Base-by-base conservation (phyloP, 179 eudicot species). In the Nepenthes alata region DNA sequence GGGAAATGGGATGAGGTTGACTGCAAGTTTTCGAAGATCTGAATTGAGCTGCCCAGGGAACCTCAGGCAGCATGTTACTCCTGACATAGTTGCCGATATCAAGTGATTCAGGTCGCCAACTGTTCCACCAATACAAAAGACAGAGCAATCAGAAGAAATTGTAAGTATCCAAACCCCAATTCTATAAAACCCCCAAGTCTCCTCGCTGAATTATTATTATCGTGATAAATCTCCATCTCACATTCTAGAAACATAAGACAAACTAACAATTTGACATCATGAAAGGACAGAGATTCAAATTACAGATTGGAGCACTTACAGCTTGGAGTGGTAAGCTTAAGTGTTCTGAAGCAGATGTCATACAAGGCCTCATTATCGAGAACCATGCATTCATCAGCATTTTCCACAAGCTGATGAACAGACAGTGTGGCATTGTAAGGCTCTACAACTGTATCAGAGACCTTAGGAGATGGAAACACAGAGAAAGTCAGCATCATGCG, bases 401-500 rank as follows among this genome's bases (percentile, higher is more conserved):
- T 81, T 70, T 81, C 86, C 5, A 81, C 86, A 0, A 81, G 75
- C 75, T 81, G 86, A 59, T 81, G 86, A 36, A 81, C 86, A 58
- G 86, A 81, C 69, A 81, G 62, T 8, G 86, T 81, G 3, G 86
- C 86, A 65, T 81, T 81, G 60, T 81, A 81, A 35, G 86, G 86
- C 77, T 81, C 86, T 14, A 81, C 86, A 37, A 81, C 86, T 1
- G 86, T 81, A 51, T 81, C 86, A 2, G 86, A 81, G 34, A 81
- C 86, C 75, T 81, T 81, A 0, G 86, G 86, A 34, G 85, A 81
- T 3, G 85, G 85, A n/a, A 81, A 81, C 37, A 81, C 85, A 0
- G 85, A 81, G 74, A 81, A 81, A 16, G 86, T 81, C 55, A 81
- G 68, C 86, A 81, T 81, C 86, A 81, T 81, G 53, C 86, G 70